These are phyloP conservation scores for Ceratocystis eucalypticola DNA, from an alignment of 2,329 filamentous ascomycete genomes.

Conservation along the genomic window DNA sequence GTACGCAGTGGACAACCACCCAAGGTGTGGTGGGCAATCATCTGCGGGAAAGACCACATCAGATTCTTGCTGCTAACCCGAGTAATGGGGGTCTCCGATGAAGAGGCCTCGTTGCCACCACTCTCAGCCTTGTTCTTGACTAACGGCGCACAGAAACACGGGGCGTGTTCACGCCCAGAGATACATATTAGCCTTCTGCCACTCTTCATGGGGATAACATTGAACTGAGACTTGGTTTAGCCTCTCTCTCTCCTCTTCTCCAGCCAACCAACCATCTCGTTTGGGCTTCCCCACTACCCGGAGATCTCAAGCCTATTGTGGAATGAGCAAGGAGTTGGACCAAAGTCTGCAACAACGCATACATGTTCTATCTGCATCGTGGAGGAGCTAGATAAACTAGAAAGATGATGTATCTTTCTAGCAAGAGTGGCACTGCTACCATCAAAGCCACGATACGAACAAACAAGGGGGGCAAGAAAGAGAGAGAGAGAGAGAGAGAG, in stretches of 20 bases:
- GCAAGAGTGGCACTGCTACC: not conserved
- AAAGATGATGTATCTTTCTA: not conserved
- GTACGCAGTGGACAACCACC: constrained; percentile 56
- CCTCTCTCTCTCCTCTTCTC: not conserved
- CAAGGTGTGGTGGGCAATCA: constrained; percentile 62
- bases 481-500: too few species aligned
- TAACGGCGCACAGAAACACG: not conserved
- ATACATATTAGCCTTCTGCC: not conserved
- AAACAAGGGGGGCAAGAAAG: not conserved
- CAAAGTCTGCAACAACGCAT: not conserved
- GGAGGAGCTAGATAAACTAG: not conserved
- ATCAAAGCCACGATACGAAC: not conserved
- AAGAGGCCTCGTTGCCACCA: not conserved
- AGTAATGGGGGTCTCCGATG: constrained; percentile 8
- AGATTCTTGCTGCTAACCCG: constrained; percentile 28
- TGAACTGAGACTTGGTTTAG: not conserved
- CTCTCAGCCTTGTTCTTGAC: not conserved
- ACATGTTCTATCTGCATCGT: not conserved
- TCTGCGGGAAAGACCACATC: constrained; percentile 63
- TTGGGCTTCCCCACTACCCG: not conserved
- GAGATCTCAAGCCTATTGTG: not conserved
- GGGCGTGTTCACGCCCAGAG: not conserved
- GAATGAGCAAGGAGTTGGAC: not conserved
- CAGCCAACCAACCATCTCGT: not conserved
- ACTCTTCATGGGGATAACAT: not conserved